Evolutionary conservation across 2,329 filamentous ascomycete species (phyloP).

Genomic region (Aspergillus hortae): DNA sequence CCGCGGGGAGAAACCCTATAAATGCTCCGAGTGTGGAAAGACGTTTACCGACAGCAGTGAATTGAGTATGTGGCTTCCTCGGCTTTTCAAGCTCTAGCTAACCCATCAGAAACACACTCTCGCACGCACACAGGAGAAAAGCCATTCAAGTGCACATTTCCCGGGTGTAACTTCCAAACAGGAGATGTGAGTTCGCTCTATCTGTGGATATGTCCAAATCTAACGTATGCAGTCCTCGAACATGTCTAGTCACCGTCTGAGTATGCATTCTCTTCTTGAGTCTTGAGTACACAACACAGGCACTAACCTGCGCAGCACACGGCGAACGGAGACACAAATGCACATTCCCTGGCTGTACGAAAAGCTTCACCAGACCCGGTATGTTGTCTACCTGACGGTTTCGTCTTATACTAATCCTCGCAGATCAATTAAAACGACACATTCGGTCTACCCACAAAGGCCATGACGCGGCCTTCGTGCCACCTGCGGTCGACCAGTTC

Average conservation of each 20-base stretch:
- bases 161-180: slow-evolving; percentile 42
- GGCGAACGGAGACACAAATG: slow-evolving; percentile 43
- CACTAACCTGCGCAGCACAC: slow-evolving; percentile 27
- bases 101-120: slow-evolving; percentile 37
- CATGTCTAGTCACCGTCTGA: slow-evolving; percentile 44
- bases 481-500: slow-evolving; percentile 23
- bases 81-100: slow-evolving; percentile 15
- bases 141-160: slow-evolving; percentile 41
- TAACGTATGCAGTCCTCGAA: slow-evolving; percentile 36
- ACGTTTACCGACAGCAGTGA: slow-evolving; percentile 45
- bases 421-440: slow-evolving; percentile 42
- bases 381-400: slow-evolving; percentile 8
- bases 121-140: slow-evolving; percentile 43
- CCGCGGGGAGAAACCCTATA: slow-evolving; percentile 43
- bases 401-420: slow-evolving; percentile 1
- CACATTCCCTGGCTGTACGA: slow-evolving; percentile 35
- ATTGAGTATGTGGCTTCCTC: slow-evolving; percentile 30
- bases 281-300: not conserved
- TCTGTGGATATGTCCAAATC: not conserved
- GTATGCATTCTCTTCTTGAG: slow-evolving; percentile 24
- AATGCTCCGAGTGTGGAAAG: slow-evolving; percentile 39
- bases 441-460: slow-evolving; percentile 36
- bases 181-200: slow-evolving; percentile 36
- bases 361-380: slow-evolving; percentile 45
- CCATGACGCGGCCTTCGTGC: slow-evolving; percentile 16